These are phyloP conservation scores for Pichia exigua DNA, from an alignment of 805 yeast species.

Conservation along the genomic window DNA sequence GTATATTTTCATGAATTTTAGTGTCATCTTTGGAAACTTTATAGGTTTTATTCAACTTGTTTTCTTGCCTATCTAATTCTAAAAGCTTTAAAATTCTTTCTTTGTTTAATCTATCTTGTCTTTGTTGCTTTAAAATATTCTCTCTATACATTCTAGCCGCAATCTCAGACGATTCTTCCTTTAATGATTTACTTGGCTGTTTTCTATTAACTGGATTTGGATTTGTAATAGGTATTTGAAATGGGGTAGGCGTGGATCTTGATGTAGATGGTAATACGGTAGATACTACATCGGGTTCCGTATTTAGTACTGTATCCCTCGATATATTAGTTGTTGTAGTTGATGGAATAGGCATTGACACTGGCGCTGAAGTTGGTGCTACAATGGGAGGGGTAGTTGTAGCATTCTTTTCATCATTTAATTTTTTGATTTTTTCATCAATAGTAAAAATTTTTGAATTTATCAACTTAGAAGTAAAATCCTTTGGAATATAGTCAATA, in stretches of 20 bases:
- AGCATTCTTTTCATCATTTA: neutral
- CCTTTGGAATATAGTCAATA: constrained; percentile 34
- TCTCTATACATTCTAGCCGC: constrained; percentile 33
- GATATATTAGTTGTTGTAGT: too few species aligned
- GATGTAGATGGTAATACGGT: neutral
- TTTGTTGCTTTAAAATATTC: constrained; percentile 29
- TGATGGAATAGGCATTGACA: neutral
- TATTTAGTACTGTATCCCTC: too few species aligned
- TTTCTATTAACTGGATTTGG: neutral
- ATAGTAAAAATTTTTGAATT: constrained; percentile 14
- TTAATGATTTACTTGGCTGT: constrained; percentile 19
- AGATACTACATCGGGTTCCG: too few species aligned
- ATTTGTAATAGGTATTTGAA: constrained; percentile 8
- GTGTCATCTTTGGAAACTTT: neutral
- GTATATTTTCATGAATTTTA: constrained; percentile 19
- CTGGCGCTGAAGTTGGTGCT: neutral
- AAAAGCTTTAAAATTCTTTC: constrained; percentile 47
- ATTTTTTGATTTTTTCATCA: neutral
- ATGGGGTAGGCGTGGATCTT: neutral
- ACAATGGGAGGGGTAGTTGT: neutral
- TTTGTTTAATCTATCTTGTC: constrained; percentile 40
- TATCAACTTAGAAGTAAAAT: constrained; percentile 23
- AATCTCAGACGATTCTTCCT: constrained; percentile 35
- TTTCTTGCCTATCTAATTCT: constrained; percentile 36
- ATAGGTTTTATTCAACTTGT: constrained; percentile 3